phyloP scores from a whole-genome alignment of 768 basidiomycete species.

The Lactarius tabidus region DNA sequence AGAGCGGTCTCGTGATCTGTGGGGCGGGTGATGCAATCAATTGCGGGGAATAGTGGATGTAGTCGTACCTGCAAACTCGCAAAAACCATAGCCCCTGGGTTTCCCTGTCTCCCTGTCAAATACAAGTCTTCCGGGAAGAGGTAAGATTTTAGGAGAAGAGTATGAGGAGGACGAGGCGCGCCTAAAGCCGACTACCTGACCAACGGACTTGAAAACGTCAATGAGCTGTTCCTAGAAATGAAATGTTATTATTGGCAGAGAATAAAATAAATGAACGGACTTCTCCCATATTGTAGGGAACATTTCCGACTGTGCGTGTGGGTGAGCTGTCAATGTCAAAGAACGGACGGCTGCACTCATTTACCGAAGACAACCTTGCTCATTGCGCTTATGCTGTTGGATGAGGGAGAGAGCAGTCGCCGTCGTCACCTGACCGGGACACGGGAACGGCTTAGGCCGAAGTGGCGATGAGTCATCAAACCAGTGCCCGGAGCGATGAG shows the following conservation, averaged over 20 bases:
- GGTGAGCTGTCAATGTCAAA: not conserved
- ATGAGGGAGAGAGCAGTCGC: not conserved
- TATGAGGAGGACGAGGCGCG: slow-evolving; percentile 29
- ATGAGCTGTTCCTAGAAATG: slow-evolving; percentile 67
- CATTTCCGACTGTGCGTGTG: slow-evolving; percentile 64
- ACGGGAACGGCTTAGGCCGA: not conserved
- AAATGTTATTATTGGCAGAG: not conserved
- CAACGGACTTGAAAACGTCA: slow-evolving; percentile 84
- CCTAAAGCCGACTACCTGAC: slow-evolving; percentile 88
- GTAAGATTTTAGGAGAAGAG: not conserved
- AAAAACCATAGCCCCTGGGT: slow-evolving; percentile 90
- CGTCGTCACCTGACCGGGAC: not conserved
- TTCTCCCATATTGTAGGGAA: slow-evolving; percentile 87
- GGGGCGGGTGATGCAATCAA: slow-evolving; percentile 1
- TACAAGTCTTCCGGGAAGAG: slow-evolving; percentile 54
- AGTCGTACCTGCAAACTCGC: slow-evolving; percentile 81
- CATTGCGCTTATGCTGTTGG: slow-evolving; percentile 35
- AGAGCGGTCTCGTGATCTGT: slow-evolving; percentile 93
- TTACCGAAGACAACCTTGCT: slow-evolving; percentile 73
- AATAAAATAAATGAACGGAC: slow-evolving; percentile 32
- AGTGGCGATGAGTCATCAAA: not conserved
- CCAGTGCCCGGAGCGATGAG: not conserved
- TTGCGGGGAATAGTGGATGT: not conserved
- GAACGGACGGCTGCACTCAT: not conserved
- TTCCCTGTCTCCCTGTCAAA: slow-evolving; percentile 93